Evolutionary conservation across 164 flowering plant genomes (phyloP), one percentile per base, ranked within the genome.

Genomic region (Amborella trichopoda): DNA sequence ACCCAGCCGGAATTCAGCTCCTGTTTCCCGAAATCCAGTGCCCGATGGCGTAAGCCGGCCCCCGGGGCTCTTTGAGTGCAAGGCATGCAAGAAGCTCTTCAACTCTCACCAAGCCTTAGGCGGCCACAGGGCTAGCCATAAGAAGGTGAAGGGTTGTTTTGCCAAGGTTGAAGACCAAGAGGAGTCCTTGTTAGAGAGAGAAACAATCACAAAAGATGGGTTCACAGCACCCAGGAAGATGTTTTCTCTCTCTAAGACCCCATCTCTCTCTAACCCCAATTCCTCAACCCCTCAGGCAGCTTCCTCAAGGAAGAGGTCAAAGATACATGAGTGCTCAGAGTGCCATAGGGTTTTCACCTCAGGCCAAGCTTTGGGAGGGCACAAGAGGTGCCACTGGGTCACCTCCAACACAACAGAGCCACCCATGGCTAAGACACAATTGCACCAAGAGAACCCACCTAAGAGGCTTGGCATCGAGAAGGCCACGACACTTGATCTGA

Each of bases 321-420:
- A 87, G 40, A 81, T 78, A 3, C 99, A 91, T 42, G 90, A 83
- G 45, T 91, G 96, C 59, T 72, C 90, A 0, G 83, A 83, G 6
- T 90, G 95, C 49, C 87, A 86, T 43, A 63, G 96, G 39, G 56
- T 81, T 6, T 91, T 91, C 56, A 65, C 77, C 0, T 80, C 95
- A 0, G 99, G 96, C 1, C 96, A 91, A 48, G 99, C 96, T 0
- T 54, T 91, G 19, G 99, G 99, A 0, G 96, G 96, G 2, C 99
- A 91, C 62, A 91, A 91, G 60, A 72, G 99, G 51, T 91, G 99
- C 59, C 96, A 91, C 48, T 87, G 98, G 98, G 71, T 84, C 58
- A 84, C 88, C 4, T 77, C 98, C 5, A 55, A 39, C 25, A 26
- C 75, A 3, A 13, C 83, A 0, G 22, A 63, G 2, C 57, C 65